phyloP scores from a whole-genome alignment of 306 rosid genomes.

The Malus sieversii region DNA sequence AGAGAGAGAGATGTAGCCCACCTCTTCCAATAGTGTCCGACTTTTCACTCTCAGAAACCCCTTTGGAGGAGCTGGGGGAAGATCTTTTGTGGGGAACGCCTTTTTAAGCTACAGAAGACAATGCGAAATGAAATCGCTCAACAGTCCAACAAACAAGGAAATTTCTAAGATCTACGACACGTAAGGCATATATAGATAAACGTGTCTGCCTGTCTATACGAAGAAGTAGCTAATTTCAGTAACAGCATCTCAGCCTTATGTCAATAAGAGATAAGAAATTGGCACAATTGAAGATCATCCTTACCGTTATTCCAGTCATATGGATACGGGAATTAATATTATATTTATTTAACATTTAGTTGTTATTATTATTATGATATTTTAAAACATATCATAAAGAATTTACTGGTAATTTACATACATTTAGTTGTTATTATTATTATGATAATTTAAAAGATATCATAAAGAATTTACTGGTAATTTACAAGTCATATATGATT shows the following conservation, averaged over 20 bases:
- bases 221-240: neutral
- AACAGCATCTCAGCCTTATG: neutral
- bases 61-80: conserved; percentile 78
- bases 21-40: conserved; percentile 61
- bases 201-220: neutral
- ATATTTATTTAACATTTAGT: too few species aligned
- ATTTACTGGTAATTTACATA: too few species aligned
- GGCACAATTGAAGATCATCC: neutral
- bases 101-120: conserved; percentile 53
- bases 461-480: too few species aligned
- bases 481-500: too few species aligned
- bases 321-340: neutral
- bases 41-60: conserved; percentile 54
- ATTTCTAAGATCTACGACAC: neutral
- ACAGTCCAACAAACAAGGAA: neutral
- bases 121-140: conserved; percentile 4
- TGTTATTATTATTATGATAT: too few species aligned
- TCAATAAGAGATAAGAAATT: neutral
- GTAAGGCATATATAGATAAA: neutral
- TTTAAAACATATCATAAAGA: too few species aligned
- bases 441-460: too few species aligned
- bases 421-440: too few species aligned
- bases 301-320: neutral
- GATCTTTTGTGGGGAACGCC: conserved; percentile 49
- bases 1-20: conserved; percentile 21